Conservation (phyloP, 768 basidiomycete species). For the Tylopilus sp. region DNA sequence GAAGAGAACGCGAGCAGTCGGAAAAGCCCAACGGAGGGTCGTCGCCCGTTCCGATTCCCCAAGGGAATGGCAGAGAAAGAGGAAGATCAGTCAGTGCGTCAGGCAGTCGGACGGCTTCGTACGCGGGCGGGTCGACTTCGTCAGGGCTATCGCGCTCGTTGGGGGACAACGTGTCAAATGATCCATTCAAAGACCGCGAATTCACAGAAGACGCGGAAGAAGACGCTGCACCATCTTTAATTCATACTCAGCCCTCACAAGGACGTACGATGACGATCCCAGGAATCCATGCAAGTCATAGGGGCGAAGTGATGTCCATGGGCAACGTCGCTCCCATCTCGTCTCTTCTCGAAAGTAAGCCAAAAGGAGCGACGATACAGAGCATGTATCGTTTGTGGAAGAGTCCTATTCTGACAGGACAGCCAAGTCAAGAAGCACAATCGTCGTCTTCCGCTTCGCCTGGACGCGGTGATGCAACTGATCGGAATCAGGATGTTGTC, state of each 20-base stretch:
- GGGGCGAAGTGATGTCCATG: constrained; percentile 83
- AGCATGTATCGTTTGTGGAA: constrained; percentile 78
- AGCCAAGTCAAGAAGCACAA: constrained; percentile 18
- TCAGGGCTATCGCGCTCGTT: constrained; percentile 34
- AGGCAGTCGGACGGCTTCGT: constrained; percentile 19
- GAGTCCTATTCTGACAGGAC: constrained; percentile 39
- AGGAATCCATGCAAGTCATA: constrained; percentile 80
- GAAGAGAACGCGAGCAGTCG: constrained; percentile 46
- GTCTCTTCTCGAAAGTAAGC: constrained; percentile 36
- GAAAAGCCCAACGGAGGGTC: constrained; percentile 16
- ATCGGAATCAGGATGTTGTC: constrained; percentile 28
- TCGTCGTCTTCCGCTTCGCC: constrained; percentile 6
- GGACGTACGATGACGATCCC: constrained; percentile 84
- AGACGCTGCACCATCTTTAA: constrained; percentile 42
- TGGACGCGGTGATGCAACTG: constrained; percentile 12
- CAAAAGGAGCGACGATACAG: constrained; percentile 55
- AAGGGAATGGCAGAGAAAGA: constrained; percentile 21
- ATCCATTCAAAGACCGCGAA: constrained; percentile 31
- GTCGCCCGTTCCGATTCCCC: constrained; percentile 36
- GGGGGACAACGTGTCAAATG: constrained; percentile 24
- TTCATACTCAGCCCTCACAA: constrained; percentile 70
- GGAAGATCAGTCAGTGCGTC: constrained; percentile 27
- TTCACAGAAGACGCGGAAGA: constrained; percentile 30
- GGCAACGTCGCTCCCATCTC: constrained; percentile 62
- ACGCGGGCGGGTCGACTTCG: constrained; percentile 27